Evolutionary conservation across 257 asterid genomes (phyloP).

Genomic region (Cinchona pubescens): DNA sequence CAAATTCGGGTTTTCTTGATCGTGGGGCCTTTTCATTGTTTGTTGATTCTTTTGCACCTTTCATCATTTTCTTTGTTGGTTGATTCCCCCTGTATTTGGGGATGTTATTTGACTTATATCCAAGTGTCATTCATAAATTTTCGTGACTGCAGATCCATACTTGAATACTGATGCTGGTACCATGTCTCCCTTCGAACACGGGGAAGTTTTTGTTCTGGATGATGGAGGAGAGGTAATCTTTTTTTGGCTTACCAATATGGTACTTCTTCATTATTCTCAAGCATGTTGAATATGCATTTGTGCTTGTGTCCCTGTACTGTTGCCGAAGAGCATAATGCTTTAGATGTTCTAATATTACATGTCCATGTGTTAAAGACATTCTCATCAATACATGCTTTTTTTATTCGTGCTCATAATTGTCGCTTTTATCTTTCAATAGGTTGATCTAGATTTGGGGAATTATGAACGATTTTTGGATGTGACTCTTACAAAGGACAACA

Average conservation of each 20-base stretch:
- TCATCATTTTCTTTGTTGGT: not conserved
- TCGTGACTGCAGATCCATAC: conserved; percentile 69
- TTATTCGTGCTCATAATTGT: not conserved
- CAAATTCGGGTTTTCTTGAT: too few species aligned
- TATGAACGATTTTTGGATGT: conserved; percentile 92
- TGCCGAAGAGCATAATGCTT: not conserved
- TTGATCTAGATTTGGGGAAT: conserved; percentile 96
- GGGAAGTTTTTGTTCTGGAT: conserved; percentile 95
- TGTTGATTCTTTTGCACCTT: not conserved
- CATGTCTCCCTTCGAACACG: conserved; percentile 99
- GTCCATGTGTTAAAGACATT: not conserved
- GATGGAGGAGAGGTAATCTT: conserved; percentile 94
- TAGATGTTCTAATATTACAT: not conserved
- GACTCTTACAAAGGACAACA: conserved; percentile 89
- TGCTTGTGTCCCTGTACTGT: not conserved
- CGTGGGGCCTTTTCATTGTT: not conserved
- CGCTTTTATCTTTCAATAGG: conserved; percentile 45
- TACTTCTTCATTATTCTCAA: not conserved
- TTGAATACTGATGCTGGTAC: conserved; percentile 96
- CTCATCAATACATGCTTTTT: not conserved
- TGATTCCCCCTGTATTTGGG: not conserved
- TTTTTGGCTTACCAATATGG: conserved; percentile 1
- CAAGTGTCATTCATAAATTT: not conserved
- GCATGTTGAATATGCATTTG: not conserved
- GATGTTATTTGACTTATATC: not conserved